phyloP scores from a whole-genome alignment of 2,329 filamentous ascomycete species.

The Neophaeococcomyces mojaviensis region DNA sequence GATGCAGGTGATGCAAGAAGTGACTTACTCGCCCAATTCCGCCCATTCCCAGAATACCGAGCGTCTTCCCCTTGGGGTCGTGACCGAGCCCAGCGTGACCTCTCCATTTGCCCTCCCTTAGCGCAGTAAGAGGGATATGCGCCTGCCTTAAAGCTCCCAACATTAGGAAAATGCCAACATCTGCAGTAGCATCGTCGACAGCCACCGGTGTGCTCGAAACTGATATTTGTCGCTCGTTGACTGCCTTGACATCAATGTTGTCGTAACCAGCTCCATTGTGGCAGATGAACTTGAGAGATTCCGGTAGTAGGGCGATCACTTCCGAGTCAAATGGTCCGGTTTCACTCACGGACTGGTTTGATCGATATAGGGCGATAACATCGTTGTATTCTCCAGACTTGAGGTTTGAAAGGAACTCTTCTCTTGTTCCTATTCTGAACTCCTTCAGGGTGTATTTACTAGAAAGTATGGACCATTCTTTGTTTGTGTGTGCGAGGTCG shows the following conservation, averaged over 20 bases:
- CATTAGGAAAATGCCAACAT: slow-evolving; percentile 42
- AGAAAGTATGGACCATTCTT: slow-evolving; percentile 37
- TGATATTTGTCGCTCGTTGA: slow-evolving; percentile 37
- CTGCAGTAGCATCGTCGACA: slow-evolving; percentile 41
- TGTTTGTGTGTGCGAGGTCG: slow-evolving; percentile 34
- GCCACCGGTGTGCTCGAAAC: slow-evolving; percentile 41
- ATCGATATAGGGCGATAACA: slow-evolving; percentile 51
- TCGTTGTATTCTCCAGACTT: slow-evolving; percentile 49
- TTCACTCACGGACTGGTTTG: slow-evolving; percentile 47
- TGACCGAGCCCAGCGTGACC: slow-evolving; percentile 36
- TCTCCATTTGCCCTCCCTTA: slow-evolving; percentile 37
- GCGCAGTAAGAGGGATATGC: slow-evolving; percentile 34
- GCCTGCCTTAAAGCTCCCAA: slow-evolving; percentile 40
- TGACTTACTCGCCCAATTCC: slow-evolving; percentile 38
- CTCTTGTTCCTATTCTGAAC: slow-evolving; percentile 46
- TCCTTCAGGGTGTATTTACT: slow-evolving; percentile 40
- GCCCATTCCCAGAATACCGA: slow-evolving; percentile 43
- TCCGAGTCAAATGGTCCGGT: slow-evolving; percentile 44
- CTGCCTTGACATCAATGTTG: slow-evolving; percentile 50
- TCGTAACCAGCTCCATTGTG: slow-evolving; percentile 55
- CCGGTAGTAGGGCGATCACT: slow-evolving; percentile 38
- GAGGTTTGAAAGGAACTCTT: slow-evolving; percentile 50
- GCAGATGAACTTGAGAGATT: slow-evolving; percentile 42
- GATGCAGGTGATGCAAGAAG: slow-evolving; percentile 2
- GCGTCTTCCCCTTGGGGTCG: slow-evolving; percentile 38